Percentiles rank a stretch among this genome's conserved stretches.
phyloP scores from a whole-genome alignment of 2,329 filamentous ascomycete genomes.

The Colletotrichum chlorophyti region DNA sequence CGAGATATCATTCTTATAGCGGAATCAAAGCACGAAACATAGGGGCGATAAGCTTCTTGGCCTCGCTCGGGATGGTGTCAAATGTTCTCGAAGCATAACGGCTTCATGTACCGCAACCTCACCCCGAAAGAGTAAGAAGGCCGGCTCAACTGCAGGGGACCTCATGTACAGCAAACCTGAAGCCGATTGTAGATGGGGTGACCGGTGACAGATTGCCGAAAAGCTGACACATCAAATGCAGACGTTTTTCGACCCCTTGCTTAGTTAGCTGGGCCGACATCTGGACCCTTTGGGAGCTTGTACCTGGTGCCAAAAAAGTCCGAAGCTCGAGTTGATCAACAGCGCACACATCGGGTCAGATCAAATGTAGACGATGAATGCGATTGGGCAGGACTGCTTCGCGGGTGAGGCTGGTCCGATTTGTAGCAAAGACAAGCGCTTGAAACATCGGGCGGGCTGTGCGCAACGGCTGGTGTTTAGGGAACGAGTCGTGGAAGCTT shows the following conservation, averaged over 20 bases:
- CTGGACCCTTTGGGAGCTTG: not conserved
- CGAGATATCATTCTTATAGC: no score
- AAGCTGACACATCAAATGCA: no score
- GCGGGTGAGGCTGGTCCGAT: constrained; percentile 6
- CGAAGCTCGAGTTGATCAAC: no score
- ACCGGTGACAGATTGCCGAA: not conserved
- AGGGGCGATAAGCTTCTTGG: constrained; percentile 8
- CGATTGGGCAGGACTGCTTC: constrained; percentile 15
- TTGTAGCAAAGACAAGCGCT: not conserved
- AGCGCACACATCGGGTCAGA: not conserved
- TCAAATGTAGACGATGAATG: not conserved
- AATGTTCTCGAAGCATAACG: constrained; percentile 1
- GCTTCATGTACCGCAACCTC: constrained; percentile 28
- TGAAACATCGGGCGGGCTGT: constrained; percentile 23
- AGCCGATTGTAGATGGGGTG: not conserved
- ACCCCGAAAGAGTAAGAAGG: constrained; percentile 16
- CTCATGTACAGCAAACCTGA: constrained; percentile 14
- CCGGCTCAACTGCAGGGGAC: constrained; percentile 11
- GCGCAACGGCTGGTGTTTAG: not conserved
- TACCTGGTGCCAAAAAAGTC: no score
- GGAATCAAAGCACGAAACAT: not conserved
- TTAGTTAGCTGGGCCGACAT: not conserved
- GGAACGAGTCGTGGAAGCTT: constrained; percentile 5
- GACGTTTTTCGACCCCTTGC: not conserved
- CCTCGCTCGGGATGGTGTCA: not conserved